A percentile compares a stretch with the other conserved stretches of the same genome.
Conservation (phyloP, 2,329 filamentous ascomycete genomes). For the Trichophyton benhamiae region DNA sequence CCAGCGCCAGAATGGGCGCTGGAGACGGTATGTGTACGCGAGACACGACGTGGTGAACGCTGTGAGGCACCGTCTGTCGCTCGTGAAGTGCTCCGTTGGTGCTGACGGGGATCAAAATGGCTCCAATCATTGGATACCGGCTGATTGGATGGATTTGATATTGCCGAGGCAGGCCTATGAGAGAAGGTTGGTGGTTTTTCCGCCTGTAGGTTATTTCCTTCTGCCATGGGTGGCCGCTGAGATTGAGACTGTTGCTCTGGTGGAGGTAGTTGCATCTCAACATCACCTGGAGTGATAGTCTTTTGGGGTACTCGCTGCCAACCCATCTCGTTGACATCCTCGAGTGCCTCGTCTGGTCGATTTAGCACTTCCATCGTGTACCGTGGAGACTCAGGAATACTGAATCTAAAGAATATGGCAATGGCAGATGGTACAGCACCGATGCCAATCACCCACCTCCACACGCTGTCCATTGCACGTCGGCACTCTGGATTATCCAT, state of each 20-base stretch:
- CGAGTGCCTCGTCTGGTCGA: constrained; percentile 14
- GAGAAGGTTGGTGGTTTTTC: neutral
- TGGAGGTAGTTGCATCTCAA: constrained; percentile 2
- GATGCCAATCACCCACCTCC: constrained; percentile 55
- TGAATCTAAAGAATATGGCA: constrained; percentile 54
- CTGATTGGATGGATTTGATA: neutral
- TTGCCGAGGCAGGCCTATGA: neutral
- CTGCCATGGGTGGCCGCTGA: neutral
- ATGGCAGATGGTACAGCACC: constrained; percentile 52
- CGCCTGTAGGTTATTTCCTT: neutral
- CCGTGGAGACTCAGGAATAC: constrained; percentile 53
- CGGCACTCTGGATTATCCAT: neutral
- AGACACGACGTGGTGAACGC: neutral
- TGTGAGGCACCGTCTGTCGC: neutral
- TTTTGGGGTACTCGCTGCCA: constrained; percentile 3
- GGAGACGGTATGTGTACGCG: neutral
- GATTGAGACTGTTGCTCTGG: neutral
- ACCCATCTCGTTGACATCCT: constrained; percentile 5
- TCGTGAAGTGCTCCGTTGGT: neutral
- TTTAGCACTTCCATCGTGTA: constrained; percentile 49
- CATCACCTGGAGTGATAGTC: neutral
- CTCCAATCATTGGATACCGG: neutral
- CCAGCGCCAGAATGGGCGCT: neutral
- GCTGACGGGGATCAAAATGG: neutral
- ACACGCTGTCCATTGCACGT: constrained; percentile 45